phyloP scores from a whole-genome alignment of 352 stramenopile genomes.

The Elongisporangium senticosum region DNA sequence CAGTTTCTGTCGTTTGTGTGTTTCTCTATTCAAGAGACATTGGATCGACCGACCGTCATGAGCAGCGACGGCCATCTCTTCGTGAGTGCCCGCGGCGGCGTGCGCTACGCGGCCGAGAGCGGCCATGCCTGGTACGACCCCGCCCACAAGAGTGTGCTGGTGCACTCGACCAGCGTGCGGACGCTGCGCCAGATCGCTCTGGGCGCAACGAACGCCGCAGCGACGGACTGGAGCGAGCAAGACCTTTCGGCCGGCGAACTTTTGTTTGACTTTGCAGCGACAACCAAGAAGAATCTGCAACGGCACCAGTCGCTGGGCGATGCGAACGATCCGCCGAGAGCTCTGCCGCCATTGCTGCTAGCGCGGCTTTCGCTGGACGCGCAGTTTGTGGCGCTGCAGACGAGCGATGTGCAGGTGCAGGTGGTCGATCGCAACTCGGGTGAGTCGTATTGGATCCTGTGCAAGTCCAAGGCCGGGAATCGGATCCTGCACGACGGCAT shows the following conservation, averaged over 20 bases:
- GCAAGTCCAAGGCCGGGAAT: constrained; percentile 58
- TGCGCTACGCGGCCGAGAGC: constrained; percentile 29
- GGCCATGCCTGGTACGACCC: constrained; percentile 48
- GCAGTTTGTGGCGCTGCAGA: constrained; percentile 71
- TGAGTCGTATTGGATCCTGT: constrained; percentile 64
- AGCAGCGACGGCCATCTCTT: constrained; percentile 55
- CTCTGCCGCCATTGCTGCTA: constrained; percentile 19
- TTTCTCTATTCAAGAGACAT: no score
- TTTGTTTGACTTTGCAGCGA: neutral
- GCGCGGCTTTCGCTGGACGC: constrained; percentile 55
- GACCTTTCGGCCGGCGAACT: neutral
- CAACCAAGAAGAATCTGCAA: neutral
- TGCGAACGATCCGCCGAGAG: neutral
- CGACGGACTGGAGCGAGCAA: neutral
- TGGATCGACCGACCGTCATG: neutral
- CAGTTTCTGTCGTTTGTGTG: neutral
- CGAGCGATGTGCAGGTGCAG: constrained; percentile 80
- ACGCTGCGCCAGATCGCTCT: constrained; percentile 43
- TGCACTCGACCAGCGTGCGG: constrained; percentile 25
- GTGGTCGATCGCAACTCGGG: constrained; percentile 41
- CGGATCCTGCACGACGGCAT: constrained; percentile 51
- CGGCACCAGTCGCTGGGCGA: constrained; percentile 4
- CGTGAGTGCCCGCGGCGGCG: constrained; percentile 37
- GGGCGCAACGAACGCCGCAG: constrained; percentile 15
- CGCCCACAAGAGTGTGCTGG: constrained; percentile 43